phyloP scores from a whole-genome alignment of 1,139 yeast species.

The Zygosaccharomyces sapae region DNA sequence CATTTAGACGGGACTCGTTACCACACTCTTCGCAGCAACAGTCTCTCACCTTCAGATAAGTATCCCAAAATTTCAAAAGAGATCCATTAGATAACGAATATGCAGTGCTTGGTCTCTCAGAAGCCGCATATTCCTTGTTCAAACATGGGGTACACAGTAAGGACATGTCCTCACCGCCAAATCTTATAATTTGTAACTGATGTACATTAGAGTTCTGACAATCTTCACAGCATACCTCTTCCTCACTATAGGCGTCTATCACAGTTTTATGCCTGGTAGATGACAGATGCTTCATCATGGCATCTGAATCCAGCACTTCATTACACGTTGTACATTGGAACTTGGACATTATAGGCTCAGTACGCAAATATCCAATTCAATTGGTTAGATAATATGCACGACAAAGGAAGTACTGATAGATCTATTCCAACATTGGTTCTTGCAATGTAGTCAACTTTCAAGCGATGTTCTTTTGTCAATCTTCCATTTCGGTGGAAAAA shows the following conservation, averaged over 20 bases:
- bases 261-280: constrained; percentile 53
- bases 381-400: neutral
- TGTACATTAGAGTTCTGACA: constrained; percentile 55
- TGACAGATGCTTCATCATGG: constrained; percentile 46
- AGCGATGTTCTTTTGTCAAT: neutral
- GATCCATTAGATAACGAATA: constrained; percentile 55
- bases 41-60: constrained; percentile 49
- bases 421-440: neutral
- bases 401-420: neutral
- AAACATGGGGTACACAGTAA: constrained; percentile 49
- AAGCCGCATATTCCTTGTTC: constrained; percentile 37
- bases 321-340: constrained; percentile 37
- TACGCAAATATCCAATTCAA: neutral
- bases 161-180: constrained; percentile 54
- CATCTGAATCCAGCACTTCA: constrained; percentile 27
- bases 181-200: constrained; percentile 48
- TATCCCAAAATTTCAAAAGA: constrained; percentile 45
- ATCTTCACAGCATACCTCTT: constrained; percentile 51
- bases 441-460: neutral
- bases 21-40: constrained; percentile 47
- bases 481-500: neutral
- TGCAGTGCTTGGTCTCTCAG: constrained; percentile 46
- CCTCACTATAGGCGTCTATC: constrained; percentile 37
- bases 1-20: constrained; percentile 42
- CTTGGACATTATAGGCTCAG: constrained; percentile 10